Evolutionary conservation across 164 flowering plant species (phyloP), one percentile per base, ranked within the genome.

Genomic region (Umbellularia californica): DNA sequence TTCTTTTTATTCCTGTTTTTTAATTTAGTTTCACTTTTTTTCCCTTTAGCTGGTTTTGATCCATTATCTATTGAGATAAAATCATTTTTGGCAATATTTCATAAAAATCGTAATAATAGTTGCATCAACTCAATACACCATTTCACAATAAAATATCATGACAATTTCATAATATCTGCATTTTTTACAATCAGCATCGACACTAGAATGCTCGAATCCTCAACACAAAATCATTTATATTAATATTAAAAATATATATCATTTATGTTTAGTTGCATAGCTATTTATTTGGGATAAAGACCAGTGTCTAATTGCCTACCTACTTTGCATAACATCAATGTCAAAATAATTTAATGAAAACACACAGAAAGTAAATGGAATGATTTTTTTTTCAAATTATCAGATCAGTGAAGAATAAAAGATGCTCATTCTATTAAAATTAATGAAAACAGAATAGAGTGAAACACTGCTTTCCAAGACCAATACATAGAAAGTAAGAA

Each of bases 401-500:
- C 60, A 14, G 60, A 15, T 55, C n/a, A 55, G 5, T 3, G n/a
- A 55, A 17, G n/a, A 55, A 15, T 55, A 55, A 13, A 64, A 64
- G 23, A 64, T 3, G 15, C 67, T 64, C 6, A 2, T 15, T 64
- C 14, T 23, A 23, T 14, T 2, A 13, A 23, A 3, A 64, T 11
- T 64, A 64, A 64, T 24, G 14, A n/a, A 20, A 25, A 14, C 23
- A 64, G 28, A 64, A 64, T 10, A 11, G 27, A 23, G 14, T 24
- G 27, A 64, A 24, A 64, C 28, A 14, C 84, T 72, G 17, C 47
- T 41, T 41, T 41, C 47, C 47, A 41, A 41, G 47, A 41, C 11
- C 47, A 41, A 41, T 41, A 41, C 47, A 41, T 41, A 41, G 47
- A 9, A 41, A 41, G 47, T 41, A 41, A 41, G 47, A 41, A 41